phyloP scores from a whole-genome alignment of 2,329 filamentous ascomycete species.

The Xylariaceae sp. region DNA sequence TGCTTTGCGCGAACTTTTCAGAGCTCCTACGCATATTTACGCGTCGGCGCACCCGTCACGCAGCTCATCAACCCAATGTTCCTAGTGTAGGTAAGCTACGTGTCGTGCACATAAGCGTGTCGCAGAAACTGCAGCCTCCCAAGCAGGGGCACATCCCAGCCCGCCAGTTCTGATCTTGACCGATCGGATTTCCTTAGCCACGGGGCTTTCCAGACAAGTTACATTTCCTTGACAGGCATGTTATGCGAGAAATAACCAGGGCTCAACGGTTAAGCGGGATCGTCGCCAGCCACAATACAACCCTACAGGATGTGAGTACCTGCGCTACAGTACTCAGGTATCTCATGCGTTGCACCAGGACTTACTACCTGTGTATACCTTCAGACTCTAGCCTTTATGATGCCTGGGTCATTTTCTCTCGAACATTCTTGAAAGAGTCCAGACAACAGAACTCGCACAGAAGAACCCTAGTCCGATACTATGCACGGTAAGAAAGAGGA shows the following conservation, averaged over 20 bases:
- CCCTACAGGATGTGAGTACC: conserved; percentile 21
- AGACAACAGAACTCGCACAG: background rate
- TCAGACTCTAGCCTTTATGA: background rate
- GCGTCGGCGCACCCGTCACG: conserved; percentile 7
- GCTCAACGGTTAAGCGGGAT: conserved; percentile 34
- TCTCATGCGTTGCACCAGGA: conserved; percentile 1
- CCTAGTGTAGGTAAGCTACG: conserved; percentile 27
- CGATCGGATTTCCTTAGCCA: conserved; percentile 28
- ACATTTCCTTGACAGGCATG: conserved; percentile 26
- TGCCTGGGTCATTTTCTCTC: background rate
- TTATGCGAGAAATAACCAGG: conserved; percentile 32
- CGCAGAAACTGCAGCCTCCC: conserved; percentile 30
- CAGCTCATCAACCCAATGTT: conserved; percentile 9
- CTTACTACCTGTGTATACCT: background rate
- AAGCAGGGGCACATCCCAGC: conserved; percentile 22
- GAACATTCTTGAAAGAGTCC: background rate
- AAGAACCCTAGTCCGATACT: background rate
- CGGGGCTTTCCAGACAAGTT: conserved; percentile 29
- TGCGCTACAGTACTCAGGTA: conserved; percentile 4
- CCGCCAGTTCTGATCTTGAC: conserved; percentile 24
- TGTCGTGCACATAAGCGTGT: conserved; percentile 31
- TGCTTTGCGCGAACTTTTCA: background rate
- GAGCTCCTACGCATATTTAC: conserved; percentile 1
- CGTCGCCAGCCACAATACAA: conserved; percentile 33
- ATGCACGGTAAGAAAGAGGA: background rate